Evolutionary conservation across 129 eudicot genomes (phyloP).

Genomic region (Helichrysum umbraculigerum): DNA sequence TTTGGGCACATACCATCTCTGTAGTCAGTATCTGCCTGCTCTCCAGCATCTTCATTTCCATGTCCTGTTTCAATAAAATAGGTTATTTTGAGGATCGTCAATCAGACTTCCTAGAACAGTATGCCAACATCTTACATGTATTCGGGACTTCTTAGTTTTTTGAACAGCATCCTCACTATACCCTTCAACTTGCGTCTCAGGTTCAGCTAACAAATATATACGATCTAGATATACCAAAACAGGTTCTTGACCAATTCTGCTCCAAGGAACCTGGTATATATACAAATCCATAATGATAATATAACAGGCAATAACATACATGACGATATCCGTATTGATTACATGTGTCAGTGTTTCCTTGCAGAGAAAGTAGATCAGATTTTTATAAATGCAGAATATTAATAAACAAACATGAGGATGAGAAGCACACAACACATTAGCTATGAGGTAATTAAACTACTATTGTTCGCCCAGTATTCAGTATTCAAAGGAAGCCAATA

Average conservation of each 20-base stretch:
- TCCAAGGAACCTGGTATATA: constrained; percentile 86
- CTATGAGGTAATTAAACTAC: neutral
- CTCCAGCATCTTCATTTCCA: constrained; percentile 94
- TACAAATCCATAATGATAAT: constrained; percentile 3
- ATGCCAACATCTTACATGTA: constrained; percentile 59
- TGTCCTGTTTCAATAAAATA: constrained; percentile 52
- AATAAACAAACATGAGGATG: neutral
- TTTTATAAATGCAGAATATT: neutral
- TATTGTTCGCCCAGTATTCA: neutral
- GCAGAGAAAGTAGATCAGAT: neutral
- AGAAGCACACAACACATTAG: constrained; percentile 18
- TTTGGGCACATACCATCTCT: constrained; percentile 66
- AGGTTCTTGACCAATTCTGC: constrained; percentile 99
- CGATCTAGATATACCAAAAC: constrained; percentile 89
- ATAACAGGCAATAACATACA: constrained; percentile 19
- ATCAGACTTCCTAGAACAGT: constrained; percentile 22
- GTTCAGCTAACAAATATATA: constrained; percentile 87
- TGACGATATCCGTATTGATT: neutral
- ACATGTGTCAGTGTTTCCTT: constrained; percentile 4
- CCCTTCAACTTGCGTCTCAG: constrained; percentile 94
- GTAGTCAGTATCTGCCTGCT: constrained; percentile 62
- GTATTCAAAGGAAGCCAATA: constrained; percentile 2
- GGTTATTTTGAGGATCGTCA: constrained; percentile 27
- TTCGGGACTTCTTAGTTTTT: constrained; percentile 78
- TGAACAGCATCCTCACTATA: constrained; percentile 78